phyloP scores from a whole-genome alignment of 73 alveolate genomes.

The Tetrahymena malaccensis region DNA sequence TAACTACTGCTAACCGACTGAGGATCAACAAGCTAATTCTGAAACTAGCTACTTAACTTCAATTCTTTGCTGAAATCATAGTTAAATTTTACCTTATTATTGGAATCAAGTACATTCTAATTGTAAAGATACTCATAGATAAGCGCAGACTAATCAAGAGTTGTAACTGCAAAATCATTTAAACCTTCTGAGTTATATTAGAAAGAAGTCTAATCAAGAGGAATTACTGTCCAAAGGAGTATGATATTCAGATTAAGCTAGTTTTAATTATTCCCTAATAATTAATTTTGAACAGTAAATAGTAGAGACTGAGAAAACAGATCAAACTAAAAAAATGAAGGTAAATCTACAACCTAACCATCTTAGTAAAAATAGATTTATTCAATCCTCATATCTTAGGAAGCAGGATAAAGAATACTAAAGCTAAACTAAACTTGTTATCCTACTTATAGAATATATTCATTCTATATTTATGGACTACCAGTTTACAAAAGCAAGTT shows the following conservation, averaged over 20 bases:
- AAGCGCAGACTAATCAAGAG: background rate
- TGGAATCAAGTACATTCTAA: background rate
- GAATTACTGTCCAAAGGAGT: background rate
- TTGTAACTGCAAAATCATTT: background rate
- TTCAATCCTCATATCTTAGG: background rate
- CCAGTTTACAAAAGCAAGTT: background rate
- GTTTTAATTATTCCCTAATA: background rate
- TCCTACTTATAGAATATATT: background rate
- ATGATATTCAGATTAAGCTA: background rate
- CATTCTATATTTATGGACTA: background rate
- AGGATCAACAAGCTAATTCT: background rate
- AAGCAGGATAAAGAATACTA: background rate
- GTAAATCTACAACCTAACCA: background rate
- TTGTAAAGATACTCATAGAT: background rate
- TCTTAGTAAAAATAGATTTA: background rate
- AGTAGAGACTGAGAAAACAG: background rate
- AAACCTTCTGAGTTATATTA: background rate
- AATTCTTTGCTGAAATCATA: background rate
- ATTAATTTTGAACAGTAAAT: background rate
- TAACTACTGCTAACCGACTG: background rate
- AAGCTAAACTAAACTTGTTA: background rate
- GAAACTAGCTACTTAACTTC: background rate
- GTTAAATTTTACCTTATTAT: no score
- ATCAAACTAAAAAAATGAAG: background rate
- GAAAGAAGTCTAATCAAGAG: background rate